These are phyloP conservation scores for Danielia reshetovae DNA, from an alignment of 805 yeast genomes.

Conservation along the genomic window DNA sequence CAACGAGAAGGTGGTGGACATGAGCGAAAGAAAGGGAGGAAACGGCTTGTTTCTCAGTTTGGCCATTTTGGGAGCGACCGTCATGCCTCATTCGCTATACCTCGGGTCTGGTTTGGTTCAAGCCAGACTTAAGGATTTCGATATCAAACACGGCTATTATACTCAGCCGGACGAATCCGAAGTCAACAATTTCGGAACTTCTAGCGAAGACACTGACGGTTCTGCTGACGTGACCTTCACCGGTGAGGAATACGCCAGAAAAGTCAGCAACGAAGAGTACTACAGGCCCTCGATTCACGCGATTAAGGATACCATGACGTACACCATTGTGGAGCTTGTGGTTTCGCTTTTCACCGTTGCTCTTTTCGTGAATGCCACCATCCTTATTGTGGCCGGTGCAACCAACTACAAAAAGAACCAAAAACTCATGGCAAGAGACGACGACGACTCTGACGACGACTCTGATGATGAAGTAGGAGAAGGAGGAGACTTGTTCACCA, in stretches of 20 bases:
- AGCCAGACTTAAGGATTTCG: slow-evolving; percentile 75
- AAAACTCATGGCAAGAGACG: too few species aligned
- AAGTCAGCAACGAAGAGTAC: slow-evolving; percentile 21
- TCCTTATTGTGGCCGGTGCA: slow-evolving; percentile 87
- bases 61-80: slow-evolving; percentile 90
- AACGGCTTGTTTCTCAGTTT: slow-evolving; percentile 70
- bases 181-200: neutral
- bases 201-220: slow-evolving; percentile 1
- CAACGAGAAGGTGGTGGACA: slow-evolving; percentile 34
- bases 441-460: slow-evolving; percentile 14
- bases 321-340: slow-evolving; percentile 77
- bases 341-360: slow-evolving; percentile 84
- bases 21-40: slow-evolving; percentile 20
- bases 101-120: slow-evolving; percentile 86
- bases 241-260: slow-evolving; percentile 10
- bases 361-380: slow-evolving; percentile 87
- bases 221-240: slow-evolving; percentile 1
- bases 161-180: slow-evolving; percentile 19
- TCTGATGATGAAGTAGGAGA: slow-evolving; percentile 30
- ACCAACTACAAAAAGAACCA: slow-evolving; percentile 37
- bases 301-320: slow-evolving; percentile 71
- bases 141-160: slow-evolving; percentile 59
- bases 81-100: slow-evolving; percentile 88
- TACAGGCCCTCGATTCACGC: slow-evolving; percentile 79
- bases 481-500: slow-evolving; percentile 74